These are phyloP conservation scores for Fagopyrum homotropicum DNA, from an alignment of 148 eudicot species.

Conservation along the genomic window DNA sequence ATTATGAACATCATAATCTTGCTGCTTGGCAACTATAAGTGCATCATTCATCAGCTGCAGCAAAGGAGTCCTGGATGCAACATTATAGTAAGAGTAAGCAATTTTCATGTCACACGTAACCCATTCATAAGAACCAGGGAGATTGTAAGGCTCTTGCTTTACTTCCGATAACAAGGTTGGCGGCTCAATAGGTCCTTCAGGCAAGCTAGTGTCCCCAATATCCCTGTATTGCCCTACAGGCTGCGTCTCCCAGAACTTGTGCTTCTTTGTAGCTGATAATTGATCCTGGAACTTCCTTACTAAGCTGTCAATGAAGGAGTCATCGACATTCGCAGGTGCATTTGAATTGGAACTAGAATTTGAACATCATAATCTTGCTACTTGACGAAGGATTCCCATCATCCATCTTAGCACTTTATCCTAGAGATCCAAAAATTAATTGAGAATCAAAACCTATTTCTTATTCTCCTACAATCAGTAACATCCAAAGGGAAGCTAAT, in stretches of 20 bases:
- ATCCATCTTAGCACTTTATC: background rate
- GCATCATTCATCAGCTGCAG: constrained; percentile 89
- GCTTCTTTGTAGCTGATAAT: constrained; percentile 42
- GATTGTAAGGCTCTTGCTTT: constrained; percentile 65
- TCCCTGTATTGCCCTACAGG: constrained; percentile 75
- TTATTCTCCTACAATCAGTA: too few relatives aligned
- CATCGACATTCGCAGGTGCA: background rate
- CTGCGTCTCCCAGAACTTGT: constrained; percentile 77
- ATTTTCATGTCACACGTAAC: constrained; percentile 88
- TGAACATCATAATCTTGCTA: background rate
- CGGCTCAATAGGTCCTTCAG: constrained; percentile 63
- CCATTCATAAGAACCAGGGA: constrained; percentile 76
- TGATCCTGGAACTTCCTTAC: constrained; percentile 53
- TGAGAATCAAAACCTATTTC: too few relatives aligned
- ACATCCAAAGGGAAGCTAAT: too few relatives aligned
- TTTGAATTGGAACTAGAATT: background rate
- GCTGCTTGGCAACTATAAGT: constrained; percentile 62
- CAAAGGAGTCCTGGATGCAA: constrained; percentile 68
- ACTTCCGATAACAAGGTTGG: constrained; percentile 58
- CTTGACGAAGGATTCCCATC: background rate
- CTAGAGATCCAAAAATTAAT: too few relatives aligned
- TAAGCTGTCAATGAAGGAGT: constrained; percentile 31
- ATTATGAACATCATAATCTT: constrained; percentile 79
- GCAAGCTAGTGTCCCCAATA: constrained; percentile 46
- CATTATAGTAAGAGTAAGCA: constrained; percentile 86